These are phyloP conservation scores for Aethionema arabicum DNA, from an alignment of 345 rosid genomes.

Conservation along the genomic window DNA sequence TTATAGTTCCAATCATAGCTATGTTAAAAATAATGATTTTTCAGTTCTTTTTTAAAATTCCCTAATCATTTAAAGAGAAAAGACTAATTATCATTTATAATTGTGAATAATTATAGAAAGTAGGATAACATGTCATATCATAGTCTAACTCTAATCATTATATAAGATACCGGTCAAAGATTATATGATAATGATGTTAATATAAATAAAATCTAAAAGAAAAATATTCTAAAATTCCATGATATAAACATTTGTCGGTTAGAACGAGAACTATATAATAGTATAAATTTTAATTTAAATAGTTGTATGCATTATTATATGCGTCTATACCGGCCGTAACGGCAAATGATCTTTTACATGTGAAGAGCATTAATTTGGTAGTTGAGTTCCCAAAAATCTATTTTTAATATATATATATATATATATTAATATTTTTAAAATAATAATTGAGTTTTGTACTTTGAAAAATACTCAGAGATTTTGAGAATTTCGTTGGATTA, in stretches of 20 bases:
- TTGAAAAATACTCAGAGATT: constrained; percentile 7
- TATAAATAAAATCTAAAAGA: constrained; percentile 1
- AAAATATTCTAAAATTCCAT: constrained; percentile 10
- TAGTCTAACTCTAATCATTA: constrained; percentile 26
- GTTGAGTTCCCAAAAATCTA: constrained; percentile 31
- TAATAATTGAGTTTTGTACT: constrained; percentile 15
- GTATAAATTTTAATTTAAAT: constrained; percentile 17
- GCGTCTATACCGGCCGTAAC: constrained; percentile 62
- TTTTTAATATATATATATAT: no score
- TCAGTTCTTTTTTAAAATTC: not conserved
- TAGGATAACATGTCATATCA: constrained; percentile 28
- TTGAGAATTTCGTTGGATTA: constrained; percentile 34
- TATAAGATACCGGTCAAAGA: constrained; percentile 34
- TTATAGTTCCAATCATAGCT: constrained; percentile 16
- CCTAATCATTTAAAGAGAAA: constrained; percentile 33
- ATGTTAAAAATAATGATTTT: constrained; percentile 22
- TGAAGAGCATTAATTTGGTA: constrained; percentile 43
- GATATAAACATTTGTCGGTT: constrained; percentile 24
- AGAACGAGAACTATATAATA: constrained; percentile 27
- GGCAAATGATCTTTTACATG: constrained; percentile 69
- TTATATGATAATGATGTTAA: constrained; percentile 14
- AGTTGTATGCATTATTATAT: constrained; percentile 43
- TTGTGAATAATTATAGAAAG: constrained; percentile 18
- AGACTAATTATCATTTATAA: not conserved
- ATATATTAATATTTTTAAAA: not conserved